Evolutionary conservation across 768 basidiomycete species (phyloP).

Genomic region (Amanita jacksonii): DNA sequence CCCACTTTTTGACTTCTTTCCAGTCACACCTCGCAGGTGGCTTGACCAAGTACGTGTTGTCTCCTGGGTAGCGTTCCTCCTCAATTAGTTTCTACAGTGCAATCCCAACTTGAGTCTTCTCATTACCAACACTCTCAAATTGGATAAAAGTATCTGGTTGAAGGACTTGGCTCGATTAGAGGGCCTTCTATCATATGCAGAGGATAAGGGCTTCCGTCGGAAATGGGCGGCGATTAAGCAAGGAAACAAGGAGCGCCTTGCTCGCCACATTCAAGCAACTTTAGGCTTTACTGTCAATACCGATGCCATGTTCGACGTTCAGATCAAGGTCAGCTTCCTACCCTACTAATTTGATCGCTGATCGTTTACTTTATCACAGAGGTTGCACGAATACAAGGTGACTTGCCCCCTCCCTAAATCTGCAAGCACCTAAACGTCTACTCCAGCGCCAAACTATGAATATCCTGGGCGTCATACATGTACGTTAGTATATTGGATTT

Average conservation of each 20-base stretch:
- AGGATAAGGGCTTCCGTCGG: constrained; percentile 65
- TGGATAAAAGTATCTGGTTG: constrained; percentile 74
- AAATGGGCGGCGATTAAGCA: constrained; percentile 83
- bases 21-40: constrained; percentile 90
- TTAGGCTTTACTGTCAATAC: constrained; percentile 68
- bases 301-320: constrained; percentile 82
- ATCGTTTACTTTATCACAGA: constrained; percentile 28
- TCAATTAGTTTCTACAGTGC: constrained; percentile 37
- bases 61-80: neutral
- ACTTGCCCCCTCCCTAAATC: neutral
- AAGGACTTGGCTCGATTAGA: constrained; percentile 75
- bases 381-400: constrained; percentile 89
- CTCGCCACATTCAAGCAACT: constrained; percentile 60
- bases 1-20: neutral
- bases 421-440: neutral
- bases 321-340: constrained; percentile 53
- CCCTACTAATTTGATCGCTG: neutral
- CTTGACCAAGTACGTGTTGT: constrained; percentile 51
- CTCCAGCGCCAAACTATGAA: constrained; percentile 84
- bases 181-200: constrained; percentile 60
- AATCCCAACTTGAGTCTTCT: constrained; percentile 83
- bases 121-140: constrained; percentile 71
- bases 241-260: constrained; percentile 84
- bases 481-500: constrained; percentile 23
- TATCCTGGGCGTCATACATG: constrained; percentile 83